These are phyloP conservation scores for Paraconiothyrium sp. DNA, from an alignment of 2,329 filamentous ascomycete species.

Conservation along the genomic window DNA sequence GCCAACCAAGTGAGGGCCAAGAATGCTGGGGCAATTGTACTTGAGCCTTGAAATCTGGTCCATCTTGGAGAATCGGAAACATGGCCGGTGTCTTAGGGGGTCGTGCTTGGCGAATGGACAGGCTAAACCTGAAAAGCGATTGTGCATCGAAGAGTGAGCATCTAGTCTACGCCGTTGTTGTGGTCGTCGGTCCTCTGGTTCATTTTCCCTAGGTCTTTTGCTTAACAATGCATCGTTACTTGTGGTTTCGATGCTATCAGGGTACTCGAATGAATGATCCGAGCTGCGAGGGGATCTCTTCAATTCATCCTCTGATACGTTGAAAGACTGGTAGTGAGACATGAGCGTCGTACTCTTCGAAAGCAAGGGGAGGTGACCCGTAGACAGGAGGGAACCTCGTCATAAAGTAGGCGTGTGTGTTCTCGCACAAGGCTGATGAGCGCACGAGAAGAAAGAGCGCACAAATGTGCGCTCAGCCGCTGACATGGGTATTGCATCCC, in stretches of 20 bases:
- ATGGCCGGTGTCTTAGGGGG: not conserved
- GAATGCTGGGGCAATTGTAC: not conserved
- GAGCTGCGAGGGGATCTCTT: constrained; percentile 5
- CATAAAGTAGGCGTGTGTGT: constrained; percentile 8
- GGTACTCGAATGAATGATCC: not conserved
- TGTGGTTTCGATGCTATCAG: not conserved
- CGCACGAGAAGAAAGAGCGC: constrained; percentile 6
- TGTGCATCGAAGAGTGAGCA: not conserved
- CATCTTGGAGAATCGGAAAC: constrained; percentile 9
- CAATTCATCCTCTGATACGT: constrained; percentile 11
- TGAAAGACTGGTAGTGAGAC: not conserved
- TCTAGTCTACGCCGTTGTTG: constrained; percentile 1
- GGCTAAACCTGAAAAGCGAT: not conserved
- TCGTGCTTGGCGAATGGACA: constrained; percentile 9
- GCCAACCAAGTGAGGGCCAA: too few relatives aligned
- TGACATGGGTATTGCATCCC: constrained; percentile 1
- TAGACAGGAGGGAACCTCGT: not conserved
- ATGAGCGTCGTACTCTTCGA: not conserved
- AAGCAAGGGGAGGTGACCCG: not conserved
- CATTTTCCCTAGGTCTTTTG: not conserved
- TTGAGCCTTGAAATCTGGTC: constrained; percentile 4
- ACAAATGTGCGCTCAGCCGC: constrained; percentile 10
- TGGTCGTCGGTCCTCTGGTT: not conserved
- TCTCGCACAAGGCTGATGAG: not conserved
- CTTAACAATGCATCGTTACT: not conserved